Percentiles rank a stretch among this genome's conserved stretches.
These are phyloP conservation scores for Yamadazyma aaseri DNA, from an alignment of 1,139 yeast species.

Conservation along the genomic window DNA sequence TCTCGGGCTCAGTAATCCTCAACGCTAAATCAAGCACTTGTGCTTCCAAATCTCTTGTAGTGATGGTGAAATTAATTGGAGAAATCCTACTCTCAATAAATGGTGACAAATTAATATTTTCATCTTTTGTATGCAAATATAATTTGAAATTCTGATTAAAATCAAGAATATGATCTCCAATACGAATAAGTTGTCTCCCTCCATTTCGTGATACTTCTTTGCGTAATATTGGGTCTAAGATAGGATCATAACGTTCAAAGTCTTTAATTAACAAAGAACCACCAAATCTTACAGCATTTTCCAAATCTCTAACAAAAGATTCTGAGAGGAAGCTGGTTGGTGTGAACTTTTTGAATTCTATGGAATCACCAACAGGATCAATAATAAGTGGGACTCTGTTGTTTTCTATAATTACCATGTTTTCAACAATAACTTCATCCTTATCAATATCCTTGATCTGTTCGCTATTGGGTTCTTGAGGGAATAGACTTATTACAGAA, in stretches of 20 bases:
- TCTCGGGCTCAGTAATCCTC: slow-evolving; percentile 59
- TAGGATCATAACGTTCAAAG: slow-evolving; percentile 78
- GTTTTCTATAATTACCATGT: slow-evolving; percentile 53
- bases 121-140: slow-evolving; percentile 61
- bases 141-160: slow-evolving; percentile 63
- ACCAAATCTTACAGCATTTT: slow-evolving; percentile 83
- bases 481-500: slow-evolving; percentile 12
- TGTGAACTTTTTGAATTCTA: slow-evolving; percentile 44
- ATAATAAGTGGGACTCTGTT: slow-evolving; percentile 53
- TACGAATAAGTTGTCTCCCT: slow-evolving; percentile 60
- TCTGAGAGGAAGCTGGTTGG: slow-evolving; percentile 72
- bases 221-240: slow-evolving; percentile 60
- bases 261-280: slow-evolving; percentile 70
- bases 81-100: slow-evolving; percentile 63
- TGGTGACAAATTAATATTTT: slow-evolving; percentile 46
- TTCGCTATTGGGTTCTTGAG: slow-evolving; percentile 2
- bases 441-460: slow-evolving; percentile 48
- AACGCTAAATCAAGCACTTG: slow-evolving; percentile 63
- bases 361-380: slow-evolving; percentile 58
- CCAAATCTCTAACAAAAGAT: slow-evolving; percentile 68
- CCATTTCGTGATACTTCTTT: slow-evolving; percentile 65
- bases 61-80: slow-evolving; percentile 68
- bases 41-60: slow-evolving; percentile 62
- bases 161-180: slow-evolving; percentile 69
- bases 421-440: slow-evolving; percentile 64